phyloP scores from a whole-genome alignment of 2,329 filamentous ascomycete genomes.

The Monosporascus cannonballus region DNA sequence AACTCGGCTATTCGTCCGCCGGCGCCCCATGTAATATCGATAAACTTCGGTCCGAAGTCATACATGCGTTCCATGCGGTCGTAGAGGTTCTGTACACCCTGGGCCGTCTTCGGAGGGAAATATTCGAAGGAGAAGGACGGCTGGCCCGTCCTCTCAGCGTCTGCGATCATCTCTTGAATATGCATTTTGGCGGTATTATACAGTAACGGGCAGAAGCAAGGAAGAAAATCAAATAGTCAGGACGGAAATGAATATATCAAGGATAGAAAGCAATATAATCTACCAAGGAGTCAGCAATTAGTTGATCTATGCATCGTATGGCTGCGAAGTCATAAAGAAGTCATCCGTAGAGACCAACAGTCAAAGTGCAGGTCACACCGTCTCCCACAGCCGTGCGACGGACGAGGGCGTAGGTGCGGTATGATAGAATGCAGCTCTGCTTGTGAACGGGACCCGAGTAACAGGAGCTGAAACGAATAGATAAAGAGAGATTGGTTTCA shows the following conservation, averaged over 20 bases:
- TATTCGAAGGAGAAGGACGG: constrained; percentile 99
- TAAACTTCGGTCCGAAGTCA: constrained; percentile 85
- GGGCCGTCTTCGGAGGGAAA: constrained; percentile 95
- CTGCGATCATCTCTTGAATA: constrained; percentile 84
- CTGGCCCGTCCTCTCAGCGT: constrained; percentile 70
- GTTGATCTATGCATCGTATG: not conserved
- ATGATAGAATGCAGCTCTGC: not conserved
- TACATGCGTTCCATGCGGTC: constrained; percentile 99
- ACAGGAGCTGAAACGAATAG: not conserved
- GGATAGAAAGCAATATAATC: not conserved
- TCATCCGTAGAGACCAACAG: too few species aligned
- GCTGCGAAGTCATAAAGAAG: too few species aligned
- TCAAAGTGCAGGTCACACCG: too few species aligned
- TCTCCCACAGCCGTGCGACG: too few species aligned
- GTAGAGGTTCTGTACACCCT: constrained; percentile 98
- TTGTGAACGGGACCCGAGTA: not conserved
- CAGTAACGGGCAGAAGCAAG: not conserved
- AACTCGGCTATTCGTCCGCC: constrained; percentile 86
- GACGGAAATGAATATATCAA: not conserved
- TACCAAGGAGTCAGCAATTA: not conserved
- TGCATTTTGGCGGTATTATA: constrained; percentile 64
- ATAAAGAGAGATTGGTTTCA: not conserved
- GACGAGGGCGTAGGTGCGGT: too few species aligned
- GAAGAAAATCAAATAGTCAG: not conserved
- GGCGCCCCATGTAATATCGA: constrained; percentile 98